Evolutionary conservation across 1,284 basidiomycete species (phyloP).

Genomic region (Sporisorium reilianum): DNA sequence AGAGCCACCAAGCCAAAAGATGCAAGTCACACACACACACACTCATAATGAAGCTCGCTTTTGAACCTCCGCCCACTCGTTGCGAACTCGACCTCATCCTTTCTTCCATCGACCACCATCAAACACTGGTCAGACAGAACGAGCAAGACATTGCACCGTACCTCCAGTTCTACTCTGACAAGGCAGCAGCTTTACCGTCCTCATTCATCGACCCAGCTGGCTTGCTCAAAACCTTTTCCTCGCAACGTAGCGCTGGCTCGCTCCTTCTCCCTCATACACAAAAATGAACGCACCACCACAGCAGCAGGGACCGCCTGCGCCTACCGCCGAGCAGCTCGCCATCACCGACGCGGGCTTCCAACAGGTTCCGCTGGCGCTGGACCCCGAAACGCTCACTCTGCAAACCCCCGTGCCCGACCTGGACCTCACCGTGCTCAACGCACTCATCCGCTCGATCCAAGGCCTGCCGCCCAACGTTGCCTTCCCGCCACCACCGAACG

Average conservation of each 20-base stretch:
- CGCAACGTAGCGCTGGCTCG: constrained; percentile 14
- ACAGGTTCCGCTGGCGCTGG: constrained; percentile 50
- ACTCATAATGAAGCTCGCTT: neutral
- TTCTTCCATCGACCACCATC: neutral
- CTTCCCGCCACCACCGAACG: constrained; percentile 67
- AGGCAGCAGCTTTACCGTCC: neutral
- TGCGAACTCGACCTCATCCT: neutral
- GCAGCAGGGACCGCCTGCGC: constrained; percentile 56
- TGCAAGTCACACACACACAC: neutral
- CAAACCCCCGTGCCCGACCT: constrained; percentile 46
- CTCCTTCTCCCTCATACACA: neutral
- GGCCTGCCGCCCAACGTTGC: constrained; percentile 63
- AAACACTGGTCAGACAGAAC: neutral
- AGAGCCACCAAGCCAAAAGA: neutral
- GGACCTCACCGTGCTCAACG: constrained; percentile 65
- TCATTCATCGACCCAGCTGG: neutral
- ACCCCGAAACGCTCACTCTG: constrained; percentile 43
- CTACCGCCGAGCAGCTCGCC: constrained; percentile 61
- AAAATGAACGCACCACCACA: constrained; percentile 41
- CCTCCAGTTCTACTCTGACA: neutral
- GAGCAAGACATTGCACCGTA: neutral
- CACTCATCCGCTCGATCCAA: constrained; percentile 62
- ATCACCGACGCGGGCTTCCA: constrained; percentile 59
- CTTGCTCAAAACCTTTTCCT: too few species aligned
- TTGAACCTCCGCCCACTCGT: neutral